These are phyloP conservation scores for Triadica sebifera DNA, from an alignment of 345 rosid genomes.

Conservation along the genomic window DNA sequence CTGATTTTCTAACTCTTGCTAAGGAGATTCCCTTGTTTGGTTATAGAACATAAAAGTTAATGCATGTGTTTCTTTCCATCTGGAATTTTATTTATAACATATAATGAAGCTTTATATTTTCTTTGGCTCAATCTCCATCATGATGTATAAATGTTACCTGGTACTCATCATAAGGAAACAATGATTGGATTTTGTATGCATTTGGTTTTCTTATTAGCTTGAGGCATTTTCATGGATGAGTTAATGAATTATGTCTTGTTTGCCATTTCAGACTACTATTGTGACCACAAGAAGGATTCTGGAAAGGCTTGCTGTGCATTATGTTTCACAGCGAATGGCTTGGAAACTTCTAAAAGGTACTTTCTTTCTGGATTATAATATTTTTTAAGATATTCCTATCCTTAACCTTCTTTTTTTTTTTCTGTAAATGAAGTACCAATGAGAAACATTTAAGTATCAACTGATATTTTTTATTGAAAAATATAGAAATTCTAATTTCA, in stretches of 20 bases:
- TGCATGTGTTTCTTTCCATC: not conserved
- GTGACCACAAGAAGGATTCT: slow-evolving; percentile 82
- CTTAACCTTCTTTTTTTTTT: slow-evolving; percentile 1
- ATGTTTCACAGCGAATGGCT: slow-evolving; percentile 84
- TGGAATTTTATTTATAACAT: not conserved
- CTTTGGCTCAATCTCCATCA: not conserved
- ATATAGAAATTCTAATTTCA: not conserved
- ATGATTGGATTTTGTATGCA: not conserved
- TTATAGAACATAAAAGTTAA: not conserved
- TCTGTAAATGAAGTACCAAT: not conserved
- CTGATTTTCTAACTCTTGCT: not conserved
- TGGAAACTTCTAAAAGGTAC: slow-evolving; percentile 98
- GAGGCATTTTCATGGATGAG: not conserved
- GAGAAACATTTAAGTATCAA: not conserved
- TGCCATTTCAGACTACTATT: slow-evolving; percentile 63
- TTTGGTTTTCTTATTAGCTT: not conserved
- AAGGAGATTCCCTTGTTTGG: not conserved
- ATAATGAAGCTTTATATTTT: not conserved
- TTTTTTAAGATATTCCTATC: not conserved
- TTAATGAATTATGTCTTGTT: slow-evolving; percentile 19
- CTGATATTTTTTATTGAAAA: not conserved
- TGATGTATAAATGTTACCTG: not conserved
- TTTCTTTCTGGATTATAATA: not conserved
- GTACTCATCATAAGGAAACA: not conserved
- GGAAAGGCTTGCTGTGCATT: slow-evolving; percentile 80